A percentile compares a stretch with the other conserved stretches of the same genome.
These are phyloP conservation scores for Septoria linicola DNA, from an alignment of 2,329 filamentous ascomycete species.

Conservation along the genomic window DNA sequence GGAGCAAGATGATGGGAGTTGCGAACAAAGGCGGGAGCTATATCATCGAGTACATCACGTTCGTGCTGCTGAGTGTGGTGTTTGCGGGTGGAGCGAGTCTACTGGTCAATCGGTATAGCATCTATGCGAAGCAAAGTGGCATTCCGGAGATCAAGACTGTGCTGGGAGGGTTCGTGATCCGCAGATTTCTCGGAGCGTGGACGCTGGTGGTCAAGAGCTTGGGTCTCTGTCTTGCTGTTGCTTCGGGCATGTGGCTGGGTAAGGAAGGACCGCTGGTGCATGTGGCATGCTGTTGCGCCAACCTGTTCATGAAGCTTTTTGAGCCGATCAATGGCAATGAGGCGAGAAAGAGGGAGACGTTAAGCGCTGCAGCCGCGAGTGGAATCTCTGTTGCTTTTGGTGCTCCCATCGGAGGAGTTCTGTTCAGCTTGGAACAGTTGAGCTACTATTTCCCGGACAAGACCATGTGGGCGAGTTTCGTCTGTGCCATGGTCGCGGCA, in stretches of 20 bases:
- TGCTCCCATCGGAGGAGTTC: slow-evolving; percentile 86
- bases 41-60: slow-evolving; percentile 84
- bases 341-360: slow-evolving; percentile 87
- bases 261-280: slow-evolving; percentile 96
- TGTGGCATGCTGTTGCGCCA: slow-evolving; percentile 94
- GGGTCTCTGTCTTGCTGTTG: slow-evolving; percentile 84
- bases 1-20: slow-evolving; percentile 73
- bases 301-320: slow-evolving; percentile 89
- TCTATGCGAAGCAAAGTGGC: slow-evolving; percentile 89
- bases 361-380: slow-evolving; percentile 87
- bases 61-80: slow-evolving; percentile 78
- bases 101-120: slow-evolving; percentile 78
- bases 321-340: slow-evolving; percentile 80
- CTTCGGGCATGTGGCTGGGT: slow-evolving; percentile 92
- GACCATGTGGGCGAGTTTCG: slow-evolving; percentile 99
- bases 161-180: slow-evolving; percentile 88
- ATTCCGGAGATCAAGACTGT: slow-evolving; percentile 98
- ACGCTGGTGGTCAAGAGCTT: slow-evolving; percentile 86
- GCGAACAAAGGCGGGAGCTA: slow-evolving; percentile 68
- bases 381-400: slow-evolving; percentile 94
- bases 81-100: slow-evolving; percentile 77
- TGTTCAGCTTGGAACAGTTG: slow-evolving; percentile 95
- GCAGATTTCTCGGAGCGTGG: slow-evolving; percentile 81
- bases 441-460: slow-evolving; percentile 99
- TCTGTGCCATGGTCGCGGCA: slow-evolving; percentile 98